Percentiles rank a stretch among this genome's conserved stretches.
Evolutionary conservation across 768 basidiomycete species (phyloP).

Genomic region (Paxillus involutus): DNA sequence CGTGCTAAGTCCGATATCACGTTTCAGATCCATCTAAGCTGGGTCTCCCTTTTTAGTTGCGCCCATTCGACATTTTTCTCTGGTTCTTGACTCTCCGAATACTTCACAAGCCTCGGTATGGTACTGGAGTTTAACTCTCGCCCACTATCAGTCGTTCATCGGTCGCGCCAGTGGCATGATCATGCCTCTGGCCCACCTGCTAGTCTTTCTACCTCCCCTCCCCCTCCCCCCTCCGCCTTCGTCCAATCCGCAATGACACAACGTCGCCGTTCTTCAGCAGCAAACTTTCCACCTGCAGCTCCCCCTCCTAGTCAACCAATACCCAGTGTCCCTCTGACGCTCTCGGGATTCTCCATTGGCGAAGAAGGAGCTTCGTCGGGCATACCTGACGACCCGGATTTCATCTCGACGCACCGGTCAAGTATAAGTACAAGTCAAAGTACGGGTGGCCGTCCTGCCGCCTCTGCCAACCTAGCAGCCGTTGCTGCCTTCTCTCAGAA

Average conservation of each 20-base stretch:
- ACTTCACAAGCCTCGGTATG: slow-evolving; percentile 17
- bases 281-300: slow-evolving; percentile 60
- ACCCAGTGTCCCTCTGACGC: slow-evolving; percentile 55
- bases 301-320: slow-evolving; percentile 78
- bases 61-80: not conserved
- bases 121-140: slow-evolving; percentile 30
- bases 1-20: not conserved
- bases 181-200: slow-evolving; percentile 15
- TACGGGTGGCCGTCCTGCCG: slow-evolving; percentile 32
- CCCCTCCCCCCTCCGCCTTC: slow-evolving; percentile 31
- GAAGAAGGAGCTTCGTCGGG: slow-evolving; percentile 21
- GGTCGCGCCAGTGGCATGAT: slow-evolving; percentile 36
- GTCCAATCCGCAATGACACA: slow-evolving; percentile 30
- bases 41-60: slow-evolving; percentile 1
- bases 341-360: slow-evolving; percentile 15
- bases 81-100: not conserved
- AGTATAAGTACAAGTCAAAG: slow-evolving; percentile 35
- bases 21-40: slow-evolving; percentile 1
- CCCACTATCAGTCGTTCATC: slow-evolving; percentile 27
- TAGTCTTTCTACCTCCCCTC: slow-evolving; percentile 33
- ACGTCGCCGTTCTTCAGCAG: slow-evolving; percentile 70
- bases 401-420: slow-evolving; percentile 33
- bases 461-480: slow-evolving; percentile 53
- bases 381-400: slow-evolving; percentile 29
- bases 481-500: slow-evolving; percentile 64